Base-by-base conservation (phyloP, 192 early-diverging fungal genomes). In the Phlyctochytrium planicorne region DNA sequence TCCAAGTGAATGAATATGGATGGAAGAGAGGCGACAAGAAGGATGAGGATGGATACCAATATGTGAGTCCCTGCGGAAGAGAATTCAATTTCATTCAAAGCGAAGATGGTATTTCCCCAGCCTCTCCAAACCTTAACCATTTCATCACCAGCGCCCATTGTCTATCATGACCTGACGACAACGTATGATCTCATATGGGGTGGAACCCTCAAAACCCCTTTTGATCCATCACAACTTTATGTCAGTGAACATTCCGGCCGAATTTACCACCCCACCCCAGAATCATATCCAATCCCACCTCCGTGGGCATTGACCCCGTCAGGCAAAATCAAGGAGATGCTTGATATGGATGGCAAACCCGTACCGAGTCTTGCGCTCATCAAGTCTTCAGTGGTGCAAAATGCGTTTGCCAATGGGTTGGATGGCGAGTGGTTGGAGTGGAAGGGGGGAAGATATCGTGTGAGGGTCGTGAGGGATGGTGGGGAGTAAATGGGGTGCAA, bases 1-100 rank as follows among this genome's bases (percentile, higher is more conserved):
- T 78, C 37, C 56, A 25, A 2, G 30, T 33, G 2, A 66, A 68
- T 34, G 60, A 63, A 6, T 57, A 23, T 53, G 64, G 53, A 3
- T 16, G 53, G 64, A n/a, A 57, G 59, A 3, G 40, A 6, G 34
- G 24, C 64, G 32, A 60, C 64, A 30, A 10, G 32, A 12, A 37
- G 29, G 27, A 23, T 17, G 56, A 36, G 14, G 59, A 59, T 33
- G 30, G 29, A 17, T 77, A 65, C 56, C 30, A 14, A 25, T 77
- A 69, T 61, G 67, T 73, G 23, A 69, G 66, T 27, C 66, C 69
- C 31, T 78, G 77, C 62, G 77, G 77, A 40, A 35, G 64, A 29
- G 77, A 78, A 66, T 33, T 70, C 57, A 78, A 78, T 52, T 75
- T 62, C 34, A 67, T 78, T 14, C 24, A 62, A 30, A 59, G 23